Base-by-base conservation (phyloP, 176 grass and related monocot genomes). In the Saccharum officinarum region DNA sequence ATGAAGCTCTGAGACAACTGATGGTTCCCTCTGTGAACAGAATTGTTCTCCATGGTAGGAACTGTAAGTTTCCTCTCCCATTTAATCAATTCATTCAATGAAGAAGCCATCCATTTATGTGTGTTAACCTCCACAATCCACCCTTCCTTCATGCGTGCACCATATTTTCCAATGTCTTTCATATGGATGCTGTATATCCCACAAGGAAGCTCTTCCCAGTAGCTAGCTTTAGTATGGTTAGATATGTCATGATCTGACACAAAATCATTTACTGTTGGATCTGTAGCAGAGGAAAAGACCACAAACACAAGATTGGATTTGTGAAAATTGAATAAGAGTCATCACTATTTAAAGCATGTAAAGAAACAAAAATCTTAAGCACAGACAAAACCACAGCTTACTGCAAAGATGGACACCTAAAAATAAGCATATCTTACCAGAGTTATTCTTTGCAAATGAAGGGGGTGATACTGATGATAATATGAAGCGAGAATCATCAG, bases 121-220 rank as follows among this genome's bases (percentile, higher is more conserved):
- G 83, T 89, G 67, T 78, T 92, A 55, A 92, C 80, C 74, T 92
- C n/a, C 2, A 84, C 52, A 52, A 70, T 14, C 42, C 89, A 73
- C 75, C 67, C 62, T 87, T 81, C 81, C 33, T 89, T 87, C 77
- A 78, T 20, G 62, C 30, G 59, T 44, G 71, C 18, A 36, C 18
- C 40, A 86, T 18, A 65, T 70, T 79, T 49, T 57, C 25, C 26
- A 7, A 75, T 15, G 40, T 65, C 65, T 82, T 90, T 93, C 64
- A 95, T 71, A 38, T 81, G 67, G 15, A 98, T 79, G 75, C 60
- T 98, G 90, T 92, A 94, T 84, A 95, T 82, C 40, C 97, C 91
- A 72, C 97, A 95, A 78, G 87, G 89, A 87, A 98, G 82, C 85
- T 98, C 97, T 85, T 98, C 91, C 93, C 93, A 95, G 75, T 88